These are phyloP conservation scores for Trichomonascaceae sp. DNA, from an alignment of 1,139 yeast genomes.

Conservation along the genomic window DNA sequence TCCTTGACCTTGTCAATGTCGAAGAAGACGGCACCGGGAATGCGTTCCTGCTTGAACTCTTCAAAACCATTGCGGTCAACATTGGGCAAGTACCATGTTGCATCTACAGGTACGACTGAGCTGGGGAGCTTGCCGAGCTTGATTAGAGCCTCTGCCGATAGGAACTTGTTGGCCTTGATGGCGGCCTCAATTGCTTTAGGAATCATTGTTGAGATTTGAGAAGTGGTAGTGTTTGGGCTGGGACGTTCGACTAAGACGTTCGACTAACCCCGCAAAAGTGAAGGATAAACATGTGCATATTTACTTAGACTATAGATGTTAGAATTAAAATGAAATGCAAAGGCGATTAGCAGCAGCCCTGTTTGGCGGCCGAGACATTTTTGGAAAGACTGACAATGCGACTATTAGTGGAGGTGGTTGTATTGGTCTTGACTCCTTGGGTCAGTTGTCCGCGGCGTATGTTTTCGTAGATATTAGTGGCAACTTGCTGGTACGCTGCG, in stretches of 20 bases:
- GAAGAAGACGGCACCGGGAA: conserved; percentile 59
- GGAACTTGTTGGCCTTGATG: conserved; percentile 6
- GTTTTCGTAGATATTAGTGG: conserved; percentile 42
- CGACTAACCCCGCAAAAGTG: too few species aligned
- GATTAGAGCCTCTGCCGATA: conserved; percentile 5
- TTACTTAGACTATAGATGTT: too few species aligned
- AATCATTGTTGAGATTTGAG: too few species aligned
- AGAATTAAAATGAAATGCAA: too few species aligned
- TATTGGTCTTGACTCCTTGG: conserved; percentile 19
- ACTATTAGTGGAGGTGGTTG: too few species aligned
- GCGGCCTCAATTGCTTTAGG: conserved; percentile 3
- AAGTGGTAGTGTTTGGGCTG: too few species aligned
- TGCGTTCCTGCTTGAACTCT: conserved; percentile 35
- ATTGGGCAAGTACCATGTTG: conserved; percentile 89
- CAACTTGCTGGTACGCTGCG: conserved; percentile 78
- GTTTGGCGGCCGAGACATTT: too few species aligned
- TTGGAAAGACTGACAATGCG: too few species aligned
- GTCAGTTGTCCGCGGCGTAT: conserved; percentile 21
- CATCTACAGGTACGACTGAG: conserved; percentile 56
- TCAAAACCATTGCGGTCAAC: conserved; percentile 46
- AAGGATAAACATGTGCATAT: too few species aligned
- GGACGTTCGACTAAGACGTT: too few species aligned
- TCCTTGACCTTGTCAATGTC: conserved; percentile 66
- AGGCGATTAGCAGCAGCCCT: too few species aligned
- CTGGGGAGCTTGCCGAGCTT: conserved; percentile 15